These are phyloP conservation scores for Artemisia annua DNA, from an alignment of 129 eudicot genomes.

Conservation along the genomic window DNA sequence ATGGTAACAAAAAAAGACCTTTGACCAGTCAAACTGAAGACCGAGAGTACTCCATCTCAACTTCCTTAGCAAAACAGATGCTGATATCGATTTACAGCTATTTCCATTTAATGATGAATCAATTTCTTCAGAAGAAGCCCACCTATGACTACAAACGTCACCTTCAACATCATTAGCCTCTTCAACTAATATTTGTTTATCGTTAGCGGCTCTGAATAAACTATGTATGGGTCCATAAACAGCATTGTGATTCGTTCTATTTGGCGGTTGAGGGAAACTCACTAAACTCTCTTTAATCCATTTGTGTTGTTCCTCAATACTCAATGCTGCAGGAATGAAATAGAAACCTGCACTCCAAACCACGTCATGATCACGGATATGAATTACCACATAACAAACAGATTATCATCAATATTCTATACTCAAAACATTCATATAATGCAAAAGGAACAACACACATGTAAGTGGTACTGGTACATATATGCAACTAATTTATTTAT, in stretches of 20 bases:
- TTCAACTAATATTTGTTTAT: conserved; percentile 47
- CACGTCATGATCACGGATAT: conserved; percentile 12
- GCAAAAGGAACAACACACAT: neutral
- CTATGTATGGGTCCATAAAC: conserved; percentile 71
- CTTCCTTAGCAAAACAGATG: conserved; percentile 83
- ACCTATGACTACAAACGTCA: conserved; percentile 30
- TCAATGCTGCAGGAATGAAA: conserved; percentile 84
- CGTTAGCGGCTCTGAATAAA: conserved; percentile 65
- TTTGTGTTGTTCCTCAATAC: conserved; percentile 65
- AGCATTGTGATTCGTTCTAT: conserved; percentile 89
- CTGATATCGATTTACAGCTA: conserved; percentile 48
- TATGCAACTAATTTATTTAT: too few relatives aligned
- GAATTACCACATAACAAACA: neutral
- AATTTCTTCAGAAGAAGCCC: conserved; percentile 51
- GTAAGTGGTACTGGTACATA: too few relatives aligned
- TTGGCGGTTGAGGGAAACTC: conserved; percentile 90
- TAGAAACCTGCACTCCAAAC: conserved; percentile 65
- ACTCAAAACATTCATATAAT: conserved; percentile 8
- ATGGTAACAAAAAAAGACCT: conserved; percentile 49
- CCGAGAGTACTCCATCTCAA: conserved; percentile 97
- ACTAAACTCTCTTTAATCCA: conserved; percentile 89
- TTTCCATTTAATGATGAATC: conserved; percentile 35
- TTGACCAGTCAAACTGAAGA: conserved; percentile 96
- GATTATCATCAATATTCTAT: conserved; percentile 9
- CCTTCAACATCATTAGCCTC: conserved; percentile 22